Evolutionary conservation across 176 grass and related monocot genomes (phyloP), one percentile per base, ranked within the genome.

Genomic region (Rhynchospora breviuscula): DNA sequence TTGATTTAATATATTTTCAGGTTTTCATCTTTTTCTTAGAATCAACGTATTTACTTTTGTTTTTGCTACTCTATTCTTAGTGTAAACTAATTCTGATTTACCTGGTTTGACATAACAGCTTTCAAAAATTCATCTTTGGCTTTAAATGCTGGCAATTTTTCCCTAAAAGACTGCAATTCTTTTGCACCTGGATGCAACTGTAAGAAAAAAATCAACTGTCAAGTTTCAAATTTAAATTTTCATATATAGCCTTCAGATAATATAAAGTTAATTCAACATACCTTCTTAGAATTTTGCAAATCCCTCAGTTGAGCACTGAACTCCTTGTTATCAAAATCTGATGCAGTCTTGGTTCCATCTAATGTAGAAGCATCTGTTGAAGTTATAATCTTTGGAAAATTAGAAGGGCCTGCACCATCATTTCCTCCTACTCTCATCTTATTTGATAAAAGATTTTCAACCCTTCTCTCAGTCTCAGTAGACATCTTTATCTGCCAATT

Each of bases 401-500:
- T 86, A 60, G 86, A 93, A 80, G 89, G 69, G 82, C 88, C 85
- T 59, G 91, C 82, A 79, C 86, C 85, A 90, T 89, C 71, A 60
- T 57, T 91, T 73, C 48, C 75, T 25, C 84, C 81, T n/a, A 67
- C 72, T 59, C 89, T 94, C 84, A 87, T 88, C 79, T 74, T 90
- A 17, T 77, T 77, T 75, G 88, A 86, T 56, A 98, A 86, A 60
- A 95, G 89, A 45, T 88, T 86, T 87, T 95, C 91, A 43, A 98
- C 91, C 82, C 89, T 87, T 83, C 88, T 95, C 87, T 94, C 95
- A 85, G 90, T 98, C 79, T 93, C 90, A 59, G 90, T 91, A 35
- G 95, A 98, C 95, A 98, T 94, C 82, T 88, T 98, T 87, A 98
- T 98, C 95, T 98, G 95, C 22, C 33, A 67, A 29, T 31, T 53